phyloP scores from a whole-genome alignment of 345 rosid genomes.

The Trapa bicornis region DNA sequence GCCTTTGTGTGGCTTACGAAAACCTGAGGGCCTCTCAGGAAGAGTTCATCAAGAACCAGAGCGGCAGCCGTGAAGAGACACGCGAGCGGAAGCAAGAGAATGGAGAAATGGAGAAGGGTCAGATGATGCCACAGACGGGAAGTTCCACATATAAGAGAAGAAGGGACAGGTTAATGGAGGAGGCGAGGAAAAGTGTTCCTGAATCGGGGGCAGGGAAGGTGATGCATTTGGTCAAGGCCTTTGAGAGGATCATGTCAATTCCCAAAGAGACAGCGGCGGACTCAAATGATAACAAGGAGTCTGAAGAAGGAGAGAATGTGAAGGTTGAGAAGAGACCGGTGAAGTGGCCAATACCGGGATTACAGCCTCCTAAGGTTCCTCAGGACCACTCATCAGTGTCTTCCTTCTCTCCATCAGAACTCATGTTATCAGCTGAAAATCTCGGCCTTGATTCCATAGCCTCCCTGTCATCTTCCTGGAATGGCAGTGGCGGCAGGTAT shows the following conservation, averaged over 20 bases:
- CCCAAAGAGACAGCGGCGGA: constrained; percentile 21
- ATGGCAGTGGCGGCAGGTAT: constrained; percentile 47
- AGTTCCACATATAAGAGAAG: constrained; percentile 61
- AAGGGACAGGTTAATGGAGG: constrained; percentile 63
- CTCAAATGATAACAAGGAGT: constrained; percentile 10
- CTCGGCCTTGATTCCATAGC: constrained; percentile 46
- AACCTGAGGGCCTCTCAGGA: constrained; percentile 76
- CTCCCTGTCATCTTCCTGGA: constrained; percentile 63
- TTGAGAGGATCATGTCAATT: constrained; percentile 49
- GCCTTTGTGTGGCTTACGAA: constrained; percentile 76
- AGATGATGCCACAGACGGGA: constrained; percentile 13
- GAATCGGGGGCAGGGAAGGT: constrained; percentile 48
- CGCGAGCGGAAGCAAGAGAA: constrained; percentile 14
- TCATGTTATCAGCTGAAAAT: constrained; percentile 52
- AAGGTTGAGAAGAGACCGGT: constrained; percentile 29
- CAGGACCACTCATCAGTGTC: constrained; percentile 20
- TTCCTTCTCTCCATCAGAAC: constrained; percentile 39
- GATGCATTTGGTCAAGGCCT: constrained; percentile 68
- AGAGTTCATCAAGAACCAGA: constrained; percentile 47
- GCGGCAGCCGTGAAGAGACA: constrained; percentile 3
- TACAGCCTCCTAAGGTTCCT: constrained; percentile 32
- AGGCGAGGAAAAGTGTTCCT: constrained; percentile 49
- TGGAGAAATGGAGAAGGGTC: constrained; percentile 19
- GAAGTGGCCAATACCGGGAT: constrained; percentile 77
- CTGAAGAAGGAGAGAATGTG: constrained; percentile 17